Conservation (phyloP, 2,329 filamentous ascomycete species). For the Trematosphaeria pertusa region DNA sequence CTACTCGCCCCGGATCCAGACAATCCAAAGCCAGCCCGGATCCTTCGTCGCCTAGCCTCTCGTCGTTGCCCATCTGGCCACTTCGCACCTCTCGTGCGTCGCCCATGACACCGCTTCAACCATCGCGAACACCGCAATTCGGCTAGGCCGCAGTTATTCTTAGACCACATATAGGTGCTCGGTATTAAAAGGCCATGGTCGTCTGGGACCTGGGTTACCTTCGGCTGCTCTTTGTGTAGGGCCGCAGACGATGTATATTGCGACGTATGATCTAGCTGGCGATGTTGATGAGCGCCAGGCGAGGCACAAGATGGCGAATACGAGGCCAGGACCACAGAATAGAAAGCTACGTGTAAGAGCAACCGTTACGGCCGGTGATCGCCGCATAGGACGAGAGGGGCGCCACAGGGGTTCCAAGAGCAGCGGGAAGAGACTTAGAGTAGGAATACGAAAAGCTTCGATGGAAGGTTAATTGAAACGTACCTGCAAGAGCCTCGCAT, state of each 20-base stretch:
- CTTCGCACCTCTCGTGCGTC: conserved; percentile 13
- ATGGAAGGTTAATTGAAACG: conserved; percentile 31
- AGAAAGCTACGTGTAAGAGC: conserved; percentile 2
- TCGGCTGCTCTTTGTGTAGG: conserved; percentile 22
- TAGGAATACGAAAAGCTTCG: conserved; percentile 44
- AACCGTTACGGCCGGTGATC: conserved; percentile 12
- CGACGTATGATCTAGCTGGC: conserved; percentile 20
- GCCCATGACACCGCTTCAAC: conserved; percentile 21
- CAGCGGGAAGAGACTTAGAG: conserved; percentile 27
- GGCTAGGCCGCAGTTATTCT: conserved; percentile 31
- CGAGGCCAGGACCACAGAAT: conserved; percentile 23
- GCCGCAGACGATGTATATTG: conserved; percentile 32
- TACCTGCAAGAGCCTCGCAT: conserved; percentile 26
- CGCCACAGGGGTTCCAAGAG: conserved; percentile 16
- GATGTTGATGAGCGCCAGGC: conserved; percentile 11
- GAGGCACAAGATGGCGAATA: conserved; percentile 22
- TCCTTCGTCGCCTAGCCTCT: conserved; percentile 9
- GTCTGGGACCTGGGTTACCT: conserved; percentile 22
- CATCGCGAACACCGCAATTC: conserved; percentile 18
- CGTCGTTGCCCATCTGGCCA: conserved; percentile 20
- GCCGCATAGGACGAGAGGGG: conserved; percentile 12
- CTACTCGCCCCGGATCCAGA: conserved; percentile 3
- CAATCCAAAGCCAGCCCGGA: conserved; percentile 5
- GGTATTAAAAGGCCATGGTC: conserved; percentile 28
- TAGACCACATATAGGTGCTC: conserved; percentile 26